Base-by-base conservation (phyloP, 306 rosid species). In the Pueraria montana region DNA sequence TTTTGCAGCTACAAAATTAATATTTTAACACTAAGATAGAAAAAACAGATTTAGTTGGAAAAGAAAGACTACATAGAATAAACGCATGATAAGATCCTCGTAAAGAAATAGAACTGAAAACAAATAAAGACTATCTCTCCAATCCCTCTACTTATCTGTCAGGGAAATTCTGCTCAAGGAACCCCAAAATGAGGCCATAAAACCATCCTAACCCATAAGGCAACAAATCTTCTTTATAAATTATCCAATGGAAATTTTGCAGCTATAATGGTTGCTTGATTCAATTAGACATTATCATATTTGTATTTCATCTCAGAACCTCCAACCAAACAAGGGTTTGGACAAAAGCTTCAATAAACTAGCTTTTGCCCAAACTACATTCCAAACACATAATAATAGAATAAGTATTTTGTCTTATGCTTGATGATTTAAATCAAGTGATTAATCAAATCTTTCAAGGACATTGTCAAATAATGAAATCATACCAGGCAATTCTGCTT, bases 41-140 rank as follows among this genome's bases (percentile, higher is more conserved):
- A 68, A 43, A 20, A 43, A 43, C n/a, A 21, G 43, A 68, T 20
- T 68, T 42, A 36, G 71, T 68, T 69, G 56, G 56, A 21, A 21
- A 23, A 68, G 6, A 42, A 20, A 42, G 32, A 20, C n/a, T 42
- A 43, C 55, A 67, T 10, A 20, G 55, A 42, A 68, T 40, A 63
- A 27, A 63, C 32, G 6, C 43, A 63, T 23, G 20, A 24, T 63
- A 63, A 30, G 46, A 65, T 65, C 26, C 24, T 32, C 2, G 0
- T 11, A 43, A 62, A 62, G 42, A 62, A 36, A 36, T n/a, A n/a
- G 3, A 65, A 65, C 34, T 65, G 5, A 32, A 8, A 42, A 40
- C 52, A 38, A 18, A 18, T 8, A 23, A n/a, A n/a, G 34, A 23
- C 13, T 23, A 58, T 20, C 30, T 3, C 30, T 56, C 32, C 53